These are phyloP conservation scores for Tagetes erecta DNA, from an alignment of 129 eudicot genomes.

Conservation along the genomic window DNA sequence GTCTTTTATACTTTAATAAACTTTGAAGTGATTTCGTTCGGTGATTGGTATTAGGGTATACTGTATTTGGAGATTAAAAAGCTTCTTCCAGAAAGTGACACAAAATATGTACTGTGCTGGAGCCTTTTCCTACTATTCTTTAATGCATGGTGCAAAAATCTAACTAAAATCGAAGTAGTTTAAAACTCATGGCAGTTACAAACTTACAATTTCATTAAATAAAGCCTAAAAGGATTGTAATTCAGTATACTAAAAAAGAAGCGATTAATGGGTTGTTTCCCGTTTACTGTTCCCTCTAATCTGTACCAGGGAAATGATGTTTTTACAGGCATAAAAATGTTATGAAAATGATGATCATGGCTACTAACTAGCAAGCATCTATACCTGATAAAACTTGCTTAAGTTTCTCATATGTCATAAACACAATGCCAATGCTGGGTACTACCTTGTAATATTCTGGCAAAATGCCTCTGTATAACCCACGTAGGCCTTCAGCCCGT, in stretches of 20 bases:
- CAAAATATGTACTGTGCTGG: background rate
- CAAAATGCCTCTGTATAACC: constrained; percentile 86
- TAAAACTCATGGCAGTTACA: background rate
- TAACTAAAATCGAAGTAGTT: background rate
- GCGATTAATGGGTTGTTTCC: constrained; percentile 29
- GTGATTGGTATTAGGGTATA: constrained; percentile 31
- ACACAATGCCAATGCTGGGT: constrained; percentile 80
- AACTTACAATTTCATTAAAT: constrained; percentile 2
- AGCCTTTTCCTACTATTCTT: background rate
- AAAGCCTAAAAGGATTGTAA: constrained; percentile 18
- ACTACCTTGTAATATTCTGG: constrained; percentile 97
- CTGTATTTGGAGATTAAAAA: constrained; percentile 29
- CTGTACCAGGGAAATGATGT: constrained; percentile 41
- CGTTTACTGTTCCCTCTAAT: constrained; percentile 25
- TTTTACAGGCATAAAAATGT: constrained; percentile 14
- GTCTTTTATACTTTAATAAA: constrained; percentile 30
- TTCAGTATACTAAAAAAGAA: background rate
- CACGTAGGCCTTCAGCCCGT: constrained; percentile 74
- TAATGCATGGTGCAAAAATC: background rate
- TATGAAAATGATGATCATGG: background rate
- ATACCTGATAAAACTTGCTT: constrained; percentile 66
- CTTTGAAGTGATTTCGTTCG: constrained; percentile 28
- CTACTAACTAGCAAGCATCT: constrained; percentile 29
- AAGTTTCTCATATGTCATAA: constrained; percentile 86
- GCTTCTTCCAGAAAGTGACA: constrained; percentile 10